phyloP scores from a whole-genome alignment of 208 protist species.

The Acanthamoeba culbertsoni region DNA sequence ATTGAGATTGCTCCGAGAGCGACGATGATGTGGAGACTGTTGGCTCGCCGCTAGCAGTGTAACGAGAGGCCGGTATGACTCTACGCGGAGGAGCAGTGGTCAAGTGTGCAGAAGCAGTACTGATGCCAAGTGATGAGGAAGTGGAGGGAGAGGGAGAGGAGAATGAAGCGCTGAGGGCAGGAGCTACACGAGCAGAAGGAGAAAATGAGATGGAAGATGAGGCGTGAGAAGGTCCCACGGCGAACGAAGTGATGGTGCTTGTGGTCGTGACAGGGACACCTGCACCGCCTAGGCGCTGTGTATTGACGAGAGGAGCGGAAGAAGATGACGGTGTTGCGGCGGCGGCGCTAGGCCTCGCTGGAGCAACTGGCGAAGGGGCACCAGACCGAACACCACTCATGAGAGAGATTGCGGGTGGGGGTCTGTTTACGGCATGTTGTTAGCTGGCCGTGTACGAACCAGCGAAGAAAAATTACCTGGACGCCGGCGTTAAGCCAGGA shows the following conservation, averaged over 20 bases:
- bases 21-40: no score
- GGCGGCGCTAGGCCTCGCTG: not conserved
- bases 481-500: no score
- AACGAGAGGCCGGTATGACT: no score
- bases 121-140: not conserved
- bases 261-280: not conserved
- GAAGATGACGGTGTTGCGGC: not conserved
- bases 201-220: not conserved
- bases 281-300: no score
- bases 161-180: not conserved
- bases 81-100: no score
- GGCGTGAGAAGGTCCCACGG: not conserved
- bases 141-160: not conserved
- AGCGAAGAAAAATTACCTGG: no score
- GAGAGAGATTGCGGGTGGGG: not conserved
- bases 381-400: not conserved
- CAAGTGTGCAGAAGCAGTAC: no score
- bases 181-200: not conserved
- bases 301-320: not conserved
- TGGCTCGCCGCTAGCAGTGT: no score
- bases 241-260: not conserved
- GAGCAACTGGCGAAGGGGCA: not conserved
- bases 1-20: not conserved
- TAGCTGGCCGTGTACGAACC: no score
- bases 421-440: not conserved